phyloP scores from a whole-genome alignment of 768 basidiomycete species.

The Tricholoma bakamatsutake region DNA sequence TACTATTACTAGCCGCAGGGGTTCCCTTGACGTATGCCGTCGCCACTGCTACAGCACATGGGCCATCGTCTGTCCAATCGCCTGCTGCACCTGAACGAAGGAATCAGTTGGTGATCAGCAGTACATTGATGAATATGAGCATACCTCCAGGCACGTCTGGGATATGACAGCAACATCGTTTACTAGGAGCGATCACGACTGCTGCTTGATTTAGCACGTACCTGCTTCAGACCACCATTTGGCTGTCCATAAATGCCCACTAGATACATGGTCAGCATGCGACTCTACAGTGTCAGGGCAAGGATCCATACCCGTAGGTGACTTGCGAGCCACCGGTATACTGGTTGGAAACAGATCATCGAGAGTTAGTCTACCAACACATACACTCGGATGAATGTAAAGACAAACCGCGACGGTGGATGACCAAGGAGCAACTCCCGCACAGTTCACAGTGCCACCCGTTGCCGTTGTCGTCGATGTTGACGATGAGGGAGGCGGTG shows the following conservation, averaged over 20 bases:
- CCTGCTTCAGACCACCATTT: slow-evolving; percentile 43
- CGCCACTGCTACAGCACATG: slow-evolving; percentile 14
- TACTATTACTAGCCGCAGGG: no score
- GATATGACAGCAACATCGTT: background rate
- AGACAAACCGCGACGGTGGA: slow-evolving; percentile 30
- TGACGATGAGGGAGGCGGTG: background rate
- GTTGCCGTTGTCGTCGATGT: slow-evolving; percentile 7
- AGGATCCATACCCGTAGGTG: slow-evolving; percentile 30
- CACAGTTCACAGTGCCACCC: slow-evolving; percentile 28
- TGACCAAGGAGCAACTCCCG: slow-evolving; percentile 36
- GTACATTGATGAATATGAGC: background rate
- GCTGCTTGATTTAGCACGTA: slow-evolving; percentile 1
- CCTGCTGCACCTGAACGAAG: slow-evolving; percentile 20
- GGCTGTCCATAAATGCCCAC: slow-evolving; percentile 46
- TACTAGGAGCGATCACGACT: background rate
- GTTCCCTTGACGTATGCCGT: no score
- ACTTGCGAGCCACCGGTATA: slow-evolving; percentile 38
- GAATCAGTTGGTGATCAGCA: background rate
- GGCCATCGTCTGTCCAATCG: slow-evolving; percentile 29
- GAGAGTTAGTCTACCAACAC: background rate
- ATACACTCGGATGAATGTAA: background rate
- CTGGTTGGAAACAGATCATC: slow-evolving; percentile 16
- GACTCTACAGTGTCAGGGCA: background rate
- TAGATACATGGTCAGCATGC: slow-evolving; percentile 11
- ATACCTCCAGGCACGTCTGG: slow-evolving; percentile 27